Base-by-base conservation (phyloP, 139 green algal genomes). In the Tetradesmus obliquus region DNA sequence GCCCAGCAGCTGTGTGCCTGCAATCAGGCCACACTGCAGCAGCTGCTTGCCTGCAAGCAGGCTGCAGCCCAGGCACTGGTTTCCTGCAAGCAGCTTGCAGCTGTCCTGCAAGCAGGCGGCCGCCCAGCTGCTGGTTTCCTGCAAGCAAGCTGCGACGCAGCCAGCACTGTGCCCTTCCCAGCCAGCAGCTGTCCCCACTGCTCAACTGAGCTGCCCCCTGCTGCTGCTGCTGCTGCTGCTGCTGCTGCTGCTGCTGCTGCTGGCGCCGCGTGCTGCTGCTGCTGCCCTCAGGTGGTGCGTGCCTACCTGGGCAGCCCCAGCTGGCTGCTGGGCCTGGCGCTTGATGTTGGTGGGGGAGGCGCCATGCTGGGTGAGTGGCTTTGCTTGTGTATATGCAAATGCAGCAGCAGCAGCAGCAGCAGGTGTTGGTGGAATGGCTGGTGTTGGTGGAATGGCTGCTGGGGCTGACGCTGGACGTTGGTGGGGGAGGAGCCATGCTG, bases 331-430 rank as follows among this genome's bases (percentile, higher is more conserved):
- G 97, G 97, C 9, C 93, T 98, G 58, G 91, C 92, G 0, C 86
- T 94, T 1, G 97, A 99, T 92, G 45, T 99, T 0, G 91, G 82
- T 0, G 97, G 97, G 0, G 97, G 95, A 10, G 90, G 98, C 83
- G 94, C 99, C 9, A 98, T 98, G 95, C 94, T 99, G 86, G 86
- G 57, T 6, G 93, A 93, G 17, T 71, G 97, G 97, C 1, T 98
- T 99, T 76, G 96, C 97, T 0, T 85, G 95, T 10, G 97, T 97
- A 7, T 45, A 2, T 12, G 15, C 15, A 55, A 66, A 45, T 24
- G 22, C 32, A 66, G 32, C 13, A 24, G 22, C 51, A 20, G 22
- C 4, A 54, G 60, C 60, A 71, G 60, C 60, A 20, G 60, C 60
- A 71, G 2, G 9, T 45, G 32, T 45, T 45, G 32, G 32, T 45